Evolutionary conservation across 257 asterid genomes (phyloP), one percentile per base, ranked within the genome.

Genomic region (Fraxinus excelsior): DNA sequence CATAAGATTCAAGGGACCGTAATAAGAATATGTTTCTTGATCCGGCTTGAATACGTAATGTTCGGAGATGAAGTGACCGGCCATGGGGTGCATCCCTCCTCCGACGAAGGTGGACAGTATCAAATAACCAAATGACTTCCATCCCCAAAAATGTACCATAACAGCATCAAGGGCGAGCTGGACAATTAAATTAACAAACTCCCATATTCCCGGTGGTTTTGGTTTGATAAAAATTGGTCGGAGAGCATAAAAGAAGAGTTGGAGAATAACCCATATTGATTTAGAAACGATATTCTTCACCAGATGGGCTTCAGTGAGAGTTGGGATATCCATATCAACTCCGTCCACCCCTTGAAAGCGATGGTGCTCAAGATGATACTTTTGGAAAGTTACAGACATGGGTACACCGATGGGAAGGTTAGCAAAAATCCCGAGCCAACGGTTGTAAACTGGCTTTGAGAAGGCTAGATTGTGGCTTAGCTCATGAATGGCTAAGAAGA

Each of bases 1-100:
- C 97, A 93, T 87, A 68, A 91, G 76, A 84, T 95, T 95, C 79
- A 95, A 75, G 38, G 98, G 98, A 5, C 97, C 97, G 2, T 95
- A 95, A 49, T 91, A 95, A 19, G 99, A 95, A 76, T 89, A 93
- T 1, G 98, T 95, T 81, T 95, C 98, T 72, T 95, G 98, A 60
- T 91, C 91, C 2, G 89, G 62, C 2, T 90, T 86, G 70, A 95
- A 95, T 3, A 91, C 90, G 46, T 93, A 95, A 82, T 93, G 98
- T 62, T 93, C 97, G 0, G 97, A 95, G 86, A 95, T 91, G 42
- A 95, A 95, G 80, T 95, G 98, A 32, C 98, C 99, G 0, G 99
- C 98, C 97, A 93, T 90, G 9, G 97, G 99, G 77, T 95, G 99
- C 96, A 95, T 81, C 19, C 99, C 98, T 0, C 99, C 98, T 28